Evolutionary conservation across 495 filamentous ascomycete genomes (phyloP), one percentile per base, ranked within the genome.

Genomic region (Penicillium longicatenatum): DNA sequence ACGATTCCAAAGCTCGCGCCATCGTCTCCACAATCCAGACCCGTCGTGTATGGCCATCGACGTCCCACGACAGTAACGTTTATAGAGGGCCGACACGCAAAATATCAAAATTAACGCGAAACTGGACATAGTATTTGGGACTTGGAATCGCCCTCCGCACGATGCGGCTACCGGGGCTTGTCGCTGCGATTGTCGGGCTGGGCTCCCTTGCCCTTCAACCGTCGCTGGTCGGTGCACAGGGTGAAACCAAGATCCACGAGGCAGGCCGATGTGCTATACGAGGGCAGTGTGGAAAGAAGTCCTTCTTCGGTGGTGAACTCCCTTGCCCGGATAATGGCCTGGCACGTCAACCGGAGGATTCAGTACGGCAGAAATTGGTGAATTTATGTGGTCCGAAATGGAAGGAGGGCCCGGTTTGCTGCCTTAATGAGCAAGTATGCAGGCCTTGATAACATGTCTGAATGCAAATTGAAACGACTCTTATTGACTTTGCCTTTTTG

Each of bases 261-360:
- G 77, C 84, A 48, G 95, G 94, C 12, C 84, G 94, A 60, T 98
- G 94, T 75, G 90, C 94, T 0, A 87, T 98, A 50, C 85, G 93
- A 24, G 93, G 92, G 6, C 85, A 95, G 58, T 98, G 94, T 67
- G 94, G 93, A 6, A 91, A 89, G 68, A 85, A 94, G 71, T 87
- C 86, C 41, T 86, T 93, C 63, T 97, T 97, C 67, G 91, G 91
- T 17, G 83, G 86, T 47, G 83, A 96, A 64, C 79, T 98, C 52
- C 94, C 94, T 8, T 98, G 92, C 66, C 84, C 92, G n/a, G 94
- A 98, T 74, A 98, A 98, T 71, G 92, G 78, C 19, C 78, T 86
- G 39, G 95, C 94, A 44, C 78, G 85, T 49, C 79, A 87, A 39
- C 93, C 93, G 10, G 83, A 86, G 24, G 79, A 81, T 4, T 78